Evolutionary conservation across 2,329 filamentous ascomycete species (phyloP).

Genomic region (Cladosporium colombiae): DNA sequence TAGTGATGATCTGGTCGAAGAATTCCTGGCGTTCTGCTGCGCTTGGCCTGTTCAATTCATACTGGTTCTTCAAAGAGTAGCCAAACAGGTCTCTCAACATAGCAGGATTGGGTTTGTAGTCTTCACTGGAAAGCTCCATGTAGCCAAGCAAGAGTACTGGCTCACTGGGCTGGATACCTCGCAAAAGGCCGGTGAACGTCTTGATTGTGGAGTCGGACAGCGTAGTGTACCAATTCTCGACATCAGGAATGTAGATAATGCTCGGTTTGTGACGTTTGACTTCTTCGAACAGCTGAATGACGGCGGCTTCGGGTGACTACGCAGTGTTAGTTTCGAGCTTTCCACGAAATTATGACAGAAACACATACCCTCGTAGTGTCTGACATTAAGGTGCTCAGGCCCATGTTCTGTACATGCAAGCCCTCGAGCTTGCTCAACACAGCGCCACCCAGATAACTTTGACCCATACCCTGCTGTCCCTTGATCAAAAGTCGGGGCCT

Average conservation of each 20-base stretch:
- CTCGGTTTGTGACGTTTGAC: conserved; percentile 93
- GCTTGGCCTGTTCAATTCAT: conserved; percentile 67
- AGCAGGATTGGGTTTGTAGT: conserved; percentile 56
- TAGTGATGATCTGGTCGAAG: conserved; percentile 72
- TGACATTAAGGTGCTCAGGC: conserved; percentile 80
- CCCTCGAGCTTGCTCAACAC: conserved; percentile 90
- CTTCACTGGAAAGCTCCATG: conserved; percentile 61
- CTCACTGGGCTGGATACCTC: conserved; percentile 83
- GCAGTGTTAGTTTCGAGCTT: conserved; percentile 39
- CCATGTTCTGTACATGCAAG: conserved; percentile 91
- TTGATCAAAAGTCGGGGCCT: conserved; percentile 82
- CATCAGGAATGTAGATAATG: conserved; percentile 89
- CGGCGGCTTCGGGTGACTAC: conserved; percentile 74
- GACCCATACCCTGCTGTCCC: conserved; percentile 87
- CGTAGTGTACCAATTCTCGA: conserved; percentile 83
- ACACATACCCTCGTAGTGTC: conserved; percentile 69
- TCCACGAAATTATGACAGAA: no score
- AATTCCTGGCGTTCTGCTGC: conserved; percentile 69
- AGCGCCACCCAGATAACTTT: conserved; percentile 82
- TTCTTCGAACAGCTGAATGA: conserved; percentile 88
- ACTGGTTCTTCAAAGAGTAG: conserved; percentile 77
- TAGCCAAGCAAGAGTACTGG: conserved; percentile 87
- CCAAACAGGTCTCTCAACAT: conserved; percentile 81
- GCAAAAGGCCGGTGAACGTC: conserved; percentile 80
- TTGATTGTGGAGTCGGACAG: conserved; percentile 66